A percentile compares a stretch with the other conserved stretches of the same genome.
Conservation (phyloP, 2,329 filamentous ascomycete genomes). For the Colletotrichum noveboracense region DNA sequence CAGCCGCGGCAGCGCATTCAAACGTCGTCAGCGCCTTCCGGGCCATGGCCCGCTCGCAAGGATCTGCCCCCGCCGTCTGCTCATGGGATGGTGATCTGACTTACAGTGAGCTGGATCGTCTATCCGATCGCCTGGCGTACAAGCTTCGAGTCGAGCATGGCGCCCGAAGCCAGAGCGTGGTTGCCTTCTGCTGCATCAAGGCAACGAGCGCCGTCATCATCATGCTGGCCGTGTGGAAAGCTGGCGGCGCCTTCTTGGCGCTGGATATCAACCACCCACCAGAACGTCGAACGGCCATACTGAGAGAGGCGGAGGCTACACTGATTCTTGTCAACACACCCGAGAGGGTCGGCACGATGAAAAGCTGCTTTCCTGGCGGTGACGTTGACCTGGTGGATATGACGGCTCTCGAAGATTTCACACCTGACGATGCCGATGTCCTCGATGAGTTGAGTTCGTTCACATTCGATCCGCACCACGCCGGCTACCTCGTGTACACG, state of each 20-base stretch:
- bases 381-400: neutral
- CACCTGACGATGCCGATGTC: fast-evolving
- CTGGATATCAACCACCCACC: neutral
- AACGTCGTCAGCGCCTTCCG: neutral
- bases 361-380: neutral
- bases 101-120: neutral
- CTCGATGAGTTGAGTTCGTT: neutral
- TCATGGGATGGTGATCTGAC: neutral
- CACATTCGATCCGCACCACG: neutral
- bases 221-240: neutral
- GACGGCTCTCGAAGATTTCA: fast-evolving
- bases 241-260: neutral
- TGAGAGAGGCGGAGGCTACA: neutral
- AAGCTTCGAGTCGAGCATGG: neutral
- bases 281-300: neutral
- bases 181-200: neutral
- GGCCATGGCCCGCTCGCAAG: neutral
- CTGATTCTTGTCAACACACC: neutral
- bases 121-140: neutral
- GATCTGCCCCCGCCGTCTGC: neutral
- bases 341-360: fast-evolving
- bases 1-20: fast-evolving
- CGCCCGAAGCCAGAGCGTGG: neutral
- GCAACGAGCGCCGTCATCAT: neutral
- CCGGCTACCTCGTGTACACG: neutral